Conservation (phyloP, 169 alveolate species). For the Eimeria acervulina region DNA sequence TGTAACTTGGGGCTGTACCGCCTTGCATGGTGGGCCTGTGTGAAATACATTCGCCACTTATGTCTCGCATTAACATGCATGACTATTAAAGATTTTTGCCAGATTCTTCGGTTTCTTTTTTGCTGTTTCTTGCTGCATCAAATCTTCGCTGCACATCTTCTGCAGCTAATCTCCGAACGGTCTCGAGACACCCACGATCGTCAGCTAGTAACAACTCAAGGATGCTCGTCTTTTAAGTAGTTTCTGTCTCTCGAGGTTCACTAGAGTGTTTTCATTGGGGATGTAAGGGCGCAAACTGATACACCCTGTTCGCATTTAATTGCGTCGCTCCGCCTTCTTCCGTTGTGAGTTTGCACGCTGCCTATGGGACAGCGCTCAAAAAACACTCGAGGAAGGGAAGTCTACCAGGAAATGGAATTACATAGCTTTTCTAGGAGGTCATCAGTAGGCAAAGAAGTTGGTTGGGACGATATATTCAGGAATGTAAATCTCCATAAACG, state of each 20-base stretch:
- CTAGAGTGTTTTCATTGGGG: neutral
- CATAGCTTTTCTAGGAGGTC: conserved; percentile 37
- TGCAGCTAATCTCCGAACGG: neutral
- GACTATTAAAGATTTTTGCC: neutral
- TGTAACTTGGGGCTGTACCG: conserved; percentile 21
- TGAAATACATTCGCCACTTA: neutral
- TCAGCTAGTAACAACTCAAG: neutral
- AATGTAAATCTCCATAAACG: conserved; percentile 5
- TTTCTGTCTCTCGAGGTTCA: neutral
- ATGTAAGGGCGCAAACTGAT: neutral
- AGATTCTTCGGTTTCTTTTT: neutral
- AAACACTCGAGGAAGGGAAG: neutral
- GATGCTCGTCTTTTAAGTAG: neutral
- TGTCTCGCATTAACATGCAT: neutral
- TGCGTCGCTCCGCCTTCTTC: neutral
- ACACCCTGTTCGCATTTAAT: neutral
- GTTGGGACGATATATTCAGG: conserved; percentile 79
- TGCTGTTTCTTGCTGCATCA: neutral
- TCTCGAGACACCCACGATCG: neutral
- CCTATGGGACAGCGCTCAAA: neutral
- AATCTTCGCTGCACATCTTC: neutral
- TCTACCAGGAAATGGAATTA: neutral
- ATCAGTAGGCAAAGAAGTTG: conserved; percentile 49
- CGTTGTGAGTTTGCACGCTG: neutral
- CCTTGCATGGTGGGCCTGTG: neutral